Evolutionary conservation across 345 rosid species (phyloP).

Genomic region (Nasturtium officinale): DNA sequence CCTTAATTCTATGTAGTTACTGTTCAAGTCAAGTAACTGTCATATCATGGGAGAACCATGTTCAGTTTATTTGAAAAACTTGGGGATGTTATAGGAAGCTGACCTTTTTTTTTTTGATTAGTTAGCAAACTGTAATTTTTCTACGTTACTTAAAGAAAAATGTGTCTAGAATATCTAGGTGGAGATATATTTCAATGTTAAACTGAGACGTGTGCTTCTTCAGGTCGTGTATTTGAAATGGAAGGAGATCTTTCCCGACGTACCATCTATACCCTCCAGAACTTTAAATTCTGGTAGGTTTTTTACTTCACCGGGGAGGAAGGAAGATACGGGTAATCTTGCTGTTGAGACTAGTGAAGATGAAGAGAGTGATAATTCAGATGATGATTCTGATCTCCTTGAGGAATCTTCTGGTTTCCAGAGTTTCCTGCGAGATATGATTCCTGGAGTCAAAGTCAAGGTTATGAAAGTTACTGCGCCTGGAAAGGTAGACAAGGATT

Average conservation of each 20-base stretch:
- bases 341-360: conserved; percentile 60
- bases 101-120: not conserved
- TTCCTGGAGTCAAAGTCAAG: conserved; percentile 86
- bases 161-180: not conserved
- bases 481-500: conserved; percentile 76
- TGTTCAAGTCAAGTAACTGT: not conserved
- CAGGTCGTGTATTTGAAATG: conserved; percentile 85
- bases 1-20: conserved; percentile 9
- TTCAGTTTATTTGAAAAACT: not conserved
- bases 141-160: not conserved
- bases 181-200: not conserved
- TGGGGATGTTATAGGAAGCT: not conserved
- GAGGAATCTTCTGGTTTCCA: conserved; percentile 76
- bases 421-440: conserved; percentile 76
- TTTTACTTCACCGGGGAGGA: conserved; percentile 51
- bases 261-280: conserved; percentile 50
- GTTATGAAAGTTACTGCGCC: conserved; percentile 81
- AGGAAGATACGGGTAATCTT: conserved; percentile 60
- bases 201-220: conserved; percentile 34
- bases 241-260: conserved; percentile 53
- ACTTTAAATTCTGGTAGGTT: conserved; percentile 49
- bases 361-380: conserved; percentile 60
- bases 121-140: conserved; percentile 23
- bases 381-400: conserved; percentile 70
- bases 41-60: conserved; percentile 2